Conservation (phyloP, 2,329 filamentous ascomycete genomes). For the Clathrospora elynae region DNA sequence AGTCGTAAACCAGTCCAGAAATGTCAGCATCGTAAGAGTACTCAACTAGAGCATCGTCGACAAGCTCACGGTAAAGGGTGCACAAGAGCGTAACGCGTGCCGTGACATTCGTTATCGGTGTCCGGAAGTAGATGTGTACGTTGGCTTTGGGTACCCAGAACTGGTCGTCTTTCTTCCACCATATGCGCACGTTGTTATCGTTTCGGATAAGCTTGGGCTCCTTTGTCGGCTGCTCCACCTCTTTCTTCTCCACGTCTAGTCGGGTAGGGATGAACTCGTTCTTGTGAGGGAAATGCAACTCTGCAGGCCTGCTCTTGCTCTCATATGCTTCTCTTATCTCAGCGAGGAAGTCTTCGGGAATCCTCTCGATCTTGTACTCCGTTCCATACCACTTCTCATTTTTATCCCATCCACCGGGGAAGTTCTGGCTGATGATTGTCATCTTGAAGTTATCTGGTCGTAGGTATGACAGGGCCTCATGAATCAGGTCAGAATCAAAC, state of each 20-base stretch:
- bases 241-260: constrained; percentile 92
- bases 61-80: constrained; percentile 80
- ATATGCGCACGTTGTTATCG: constrained; percentile 78
- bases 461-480: constrained; percentile 72
- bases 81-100: constrained; percentile 79
- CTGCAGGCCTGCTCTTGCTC: constrained; percentile 65
- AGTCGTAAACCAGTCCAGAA: constrained; percentile 81
- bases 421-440: constrained; percentile 79
- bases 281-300: constrained; percentile 84
- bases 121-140: constrained; percentile 78
- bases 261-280: constrained; percentile 96
- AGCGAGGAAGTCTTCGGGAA: constrained; percentile 74
- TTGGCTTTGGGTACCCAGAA: constrained; percentile 98
- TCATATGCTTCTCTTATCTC: constrained; percentile 70
- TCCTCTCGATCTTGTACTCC: constrained; percentile 82
- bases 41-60: constrained; percentile 85
- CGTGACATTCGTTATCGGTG: constrained; percentile 77
- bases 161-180: constrained; percentile 98
- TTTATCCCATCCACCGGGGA: constrained; percentile 80
- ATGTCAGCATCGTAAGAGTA: constrained; percentile 97
- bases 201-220: constrained; percentile 83
- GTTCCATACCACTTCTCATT: constrained; percentile 99
- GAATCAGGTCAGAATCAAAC: constrained; percentile 79
- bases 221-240: constrained; percentile 74
- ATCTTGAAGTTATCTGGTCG: constrained; percentile 89